Evolutionary conservation across 2,329 filamentous ascomycete genomes (phyloP), one percentile per base, ranked within the genome.

Genomic region (Cadophora sp.): DNA sequence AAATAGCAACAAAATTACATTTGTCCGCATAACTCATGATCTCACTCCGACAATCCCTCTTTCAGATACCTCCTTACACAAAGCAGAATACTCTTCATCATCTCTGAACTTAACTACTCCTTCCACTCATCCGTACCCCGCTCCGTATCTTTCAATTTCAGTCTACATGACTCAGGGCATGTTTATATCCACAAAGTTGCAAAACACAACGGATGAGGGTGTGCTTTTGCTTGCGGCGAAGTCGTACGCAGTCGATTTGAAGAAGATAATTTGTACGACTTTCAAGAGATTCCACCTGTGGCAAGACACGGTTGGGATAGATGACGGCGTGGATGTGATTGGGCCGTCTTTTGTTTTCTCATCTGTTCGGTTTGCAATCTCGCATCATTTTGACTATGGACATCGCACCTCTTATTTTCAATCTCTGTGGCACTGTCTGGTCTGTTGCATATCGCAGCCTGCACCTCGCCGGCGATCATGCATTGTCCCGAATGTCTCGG

Each of bases 381-480:
- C 40, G 40, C 2, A 16, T 14, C 19, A 11, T 43, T 19, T 43
- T 43, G 4, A 16, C 19, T 19, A 2, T 19, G 11, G 16, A 16
- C 11, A 16, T 16, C 2, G 2, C 40, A 4, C 14, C 11, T 19
- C 12, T 3, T 12, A 5, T 8, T 14, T 9, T 4, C n/a, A 19
- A 48, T 22, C 19, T 48, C 8, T 48, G 6, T 2, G 43, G 2
- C 4, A n/a, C 19, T 22, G 6, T 1, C 22, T 22, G 3, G 31
- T n/a, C n/a, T 55, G 51, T 55, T 55, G 51, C 51, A 55, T n/a
- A 16, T 55, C 51, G 51, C 12, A 55, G n/a, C 11, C 27, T 53
- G 50, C 50, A 53, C 24, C 50, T 53, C 24, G 50, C 50, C 51
- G 51, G 29, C 26, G 51, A 55, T 34, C 27, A 55, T 29, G 27